These are phyloP conservation scores for Bipolaris oryzae DNA, from an alignment of 2,329 filamentous ascomycete species.

Conservation along the genomic window DNA sequence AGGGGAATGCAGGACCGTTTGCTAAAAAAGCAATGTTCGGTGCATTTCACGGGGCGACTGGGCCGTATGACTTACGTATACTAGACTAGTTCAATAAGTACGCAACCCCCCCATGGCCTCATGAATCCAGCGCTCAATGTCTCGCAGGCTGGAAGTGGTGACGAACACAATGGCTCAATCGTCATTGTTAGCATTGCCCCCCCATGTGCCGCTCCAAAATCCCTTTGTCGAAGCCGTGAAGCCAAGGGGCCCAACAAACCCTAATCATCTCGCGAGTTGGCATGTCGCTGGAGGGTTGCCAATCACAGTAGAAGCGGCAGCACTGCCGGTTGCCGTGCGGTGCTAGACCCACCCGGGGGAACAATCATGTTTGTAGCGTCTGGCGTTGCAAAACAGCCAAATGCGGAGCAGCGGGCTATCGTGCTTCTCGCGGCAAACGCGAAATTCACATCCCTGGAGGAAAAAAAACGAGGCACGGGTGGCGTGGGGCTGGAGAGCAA, in stretches of 20 bases:
- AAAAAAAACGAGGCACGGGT: constrained; percentile 4
- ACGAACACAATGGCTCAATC: not conserved
- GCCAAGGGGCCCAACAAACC: constrained; percentile 23
- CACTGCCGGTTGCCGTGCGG: constrained; percentile 18
- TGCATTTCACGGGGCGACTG: not conserved
- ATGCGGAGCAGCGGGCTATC: constrained; percentile 27
- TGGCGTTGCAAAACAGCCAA: constrained; percentile 14
- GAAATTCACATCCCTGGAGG: constrained; percentile 9
- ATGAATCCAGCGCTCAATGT: not conserved
- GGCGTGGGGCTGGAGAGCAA: constrained; percentile 9
- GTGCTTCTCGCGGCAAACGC: constrained; percentile 44
- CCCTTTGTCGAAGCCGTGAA: constrained; percentile 7
- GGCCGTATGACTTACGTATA: not conserved
- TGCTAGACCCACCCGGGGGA: constrained; percentile 19
- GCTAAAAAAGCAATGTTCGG: constrained; percentile 12
- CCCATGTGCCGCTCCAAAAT: constrained; percentile 1
- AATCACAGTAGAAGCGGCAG: constrained; percentile 30
- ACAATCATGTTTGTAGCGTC: constrained; percentile 22
- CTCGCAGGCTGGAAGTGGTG: not conserved
- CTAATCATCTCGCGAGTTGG: constrained; percentile 11
- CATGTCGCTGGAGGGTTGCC: constrained; percentile 18
- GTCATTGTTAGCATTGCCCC: constrained; percentile 7
- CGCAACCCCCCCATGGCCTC: constrained; percentile 2
- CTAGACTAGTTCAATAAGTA: not conserved
- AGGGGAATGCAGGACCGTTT: constrained; percentile 12